Evolutionary conservation across 257 asterid species (phyloP).

Genomic region (Scutellaria baicalensis): DNA sequence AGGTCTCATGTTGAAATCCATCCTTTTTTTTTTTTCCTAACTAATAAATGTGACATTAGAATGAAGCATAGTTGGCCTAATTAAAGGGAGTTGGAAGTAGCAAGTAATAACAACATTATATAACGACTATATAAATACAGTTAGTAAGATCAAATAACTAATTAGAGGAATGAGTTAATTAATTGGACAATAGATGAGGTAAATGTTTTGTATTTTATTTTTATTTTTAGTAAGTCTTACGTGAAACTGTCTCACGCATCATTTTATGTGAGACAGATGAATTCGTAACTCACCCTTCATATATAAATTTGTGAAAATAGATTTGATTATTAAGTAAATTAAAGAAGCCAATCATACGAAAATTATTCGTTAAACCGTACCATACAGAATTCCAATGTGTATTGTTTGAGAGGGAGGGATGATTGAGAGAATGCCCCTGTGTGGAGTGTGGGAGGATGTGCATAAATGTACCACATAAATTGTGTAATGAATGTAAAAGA

Average conservation of each 20-base stretch:
- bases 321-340: no score
- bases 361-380: no score
- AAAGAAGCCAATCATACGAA: no score
- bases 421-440: not conserved
- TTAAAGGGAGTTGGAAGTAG: conserved; percentile 4
- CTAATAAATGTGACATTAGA: no score
- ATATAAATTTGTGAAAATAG: no score
- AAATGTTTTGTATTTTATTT: not conserved
- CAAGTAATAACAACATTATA: not conserved
- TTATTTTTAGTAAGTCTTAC: not conserved
- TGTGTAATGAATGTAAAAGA: conserved; percentile 1
- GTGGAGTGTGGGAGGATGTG: not conserved
- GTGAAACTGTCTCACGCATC: no score
- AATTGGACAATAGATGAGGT: not conserved
- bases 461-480: not conserved
- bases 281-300: no score
- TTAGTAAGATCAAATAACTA: not conserved
- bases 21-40: not conserved
- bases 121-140: not conserved
- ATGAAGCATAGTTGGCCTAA: not conserved
- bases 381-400: no score
- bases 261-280: no score
- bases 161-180: not conserved
- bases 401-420: not conserved
- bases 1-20: no score